These are phyloP conservation scores for Globisporangium rhizosaccharum DNA, from an alignment of 352 stramenopile species.

Conservation along the genomic window DNA sequence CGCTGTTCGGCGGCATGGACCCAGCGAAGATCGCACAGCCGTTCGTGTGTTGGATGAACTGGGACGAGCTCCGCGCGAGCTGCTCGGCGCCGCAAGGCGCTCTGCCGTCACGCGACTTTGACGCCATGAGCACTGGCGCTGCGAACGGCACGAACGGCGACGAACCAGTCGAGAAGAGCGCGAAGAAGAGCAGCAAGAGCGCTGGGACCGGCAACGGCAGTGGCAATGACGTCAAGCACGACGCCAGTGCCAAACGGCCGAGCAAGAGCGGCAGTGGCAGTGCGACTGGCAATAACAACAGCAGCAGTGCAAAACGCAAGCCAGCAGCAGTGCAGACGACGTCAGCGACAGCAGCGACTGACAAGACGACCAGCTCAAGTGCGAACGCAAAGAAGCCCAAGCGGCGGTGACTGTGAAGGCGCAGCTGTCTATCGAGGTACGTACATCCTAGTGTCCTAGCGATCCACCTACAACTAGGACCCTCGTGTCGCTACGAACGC, in stretches of 20 bases:
- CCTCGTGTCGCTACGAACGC: too few species aligned
- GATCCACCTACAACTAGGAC: too few species aligned
- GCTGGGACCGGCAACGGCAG: not conserved
- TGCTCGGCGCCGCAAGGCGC: conserved; percentile 64
- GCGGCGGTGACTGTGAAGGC: conserved; percentile 12
- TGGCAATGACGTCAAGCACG: conserved; percentile 7
- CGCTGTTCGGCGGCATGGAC: conserved; percentile 74
- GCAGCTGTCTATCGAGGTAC: not conserved
- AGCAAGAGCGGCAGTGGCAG: conserved; percentile 11
- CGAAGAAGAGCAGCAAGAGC: conserved; percentile 15
- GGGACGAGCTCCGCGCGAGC: conserved; percentile 71
- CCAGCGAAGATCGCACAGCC: conserved; percentile 55
- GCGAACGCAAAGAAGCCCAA: conserved; percentile 22
- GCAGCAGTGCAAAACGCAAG: conserved; percentile 18
- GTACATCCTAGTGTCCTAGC: not conserved
- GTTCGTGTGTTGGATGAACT: conserved; percentile 87
- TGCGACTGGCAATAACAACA: not conserved
- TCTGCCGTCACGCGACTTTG: conserved; percentile 19
- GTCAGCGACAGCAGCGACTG: conserved; percentile 2
- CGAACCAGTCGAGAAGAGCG: conserved; percentile 1
- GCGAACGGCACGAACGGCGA: conserved; percentile 5
- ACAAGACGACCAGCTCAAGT: conserved; percentile 10
- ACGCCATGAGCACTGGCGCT: not conserved
- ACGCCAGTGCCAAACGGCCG: conserved; percentile 9
- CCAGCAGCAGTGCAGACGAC: not conserved